A percentile compares a stretch with the other conserved stretches of the same genome.
Conservation (phyloP, 1,284 basidiomycete species). For the Irpex sp. region DNA sequence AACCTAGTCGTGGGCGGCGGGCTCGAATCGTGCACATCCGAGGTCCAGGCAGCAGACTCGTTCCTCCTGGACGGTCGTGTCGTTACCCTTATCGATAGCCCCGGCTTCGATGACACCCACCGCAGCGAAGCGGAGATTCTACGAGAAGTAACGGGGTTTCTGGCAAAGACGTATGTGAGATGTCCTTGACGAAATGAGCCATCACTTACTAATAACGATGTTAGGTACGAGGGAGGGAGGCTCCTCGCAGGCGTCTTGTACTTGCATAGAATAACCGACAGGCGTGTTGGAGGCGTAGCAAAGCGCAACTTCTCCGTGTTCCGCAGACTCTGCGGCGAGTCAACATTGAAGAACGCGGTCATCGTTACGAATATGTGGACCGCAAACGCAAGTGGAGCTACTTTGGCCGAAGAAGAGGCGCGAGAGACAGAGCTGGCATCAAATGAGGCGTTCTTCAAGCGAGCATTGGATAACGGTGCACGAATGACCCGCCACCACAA, state of each 20-base stretch:
- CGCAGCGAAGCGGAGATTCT: conserved; percentile 34
- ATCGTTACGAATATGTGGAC: conserved; percentile 51
- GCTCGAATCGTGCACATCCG: conserved; percentile 33
- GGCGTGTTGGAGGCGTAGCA: conserved; percentile 45
- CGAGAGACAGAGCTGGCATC: conserved; percentile 10
- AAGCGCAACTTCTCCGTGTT: conserved; percentile 47
- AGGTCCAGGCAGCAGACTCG: conserved; percentile 28
- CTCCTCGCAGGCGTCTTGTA: conserved; percentile 48
- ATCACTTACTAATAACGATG: background rate
- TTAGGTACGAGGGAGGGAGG: conserved; percentile 38
- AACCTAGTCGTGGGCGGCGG: conserved; percentile 26
- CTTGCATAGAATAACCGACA: conserved; percentile 50
- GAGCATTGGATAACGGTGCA: conserved; percentile 16
- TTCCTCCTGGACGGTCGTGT: conserved; percentile 27
- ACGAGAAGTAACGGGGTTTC: conserved; percentile 33
- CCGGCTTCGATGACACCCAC: conserved; percentile 36
- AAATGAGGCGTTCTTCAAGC: conserved; percentile 15
- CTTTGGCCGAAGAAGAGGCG: conserved; percentile 3
- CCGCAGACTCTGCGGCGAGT: conserved; percentile 45
- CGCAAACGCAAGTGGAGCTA: conserved; percentile 12
- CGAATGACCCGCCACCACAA: conserved; percentile 14
- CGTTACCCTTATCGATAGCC: conserved; percentile 33
- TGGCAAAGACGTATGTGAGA: conserved; percentile 19
- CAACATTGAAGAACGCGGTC: conserved; percentile 41
- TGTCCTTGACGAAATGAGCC: background rate